Evolutionary conservation across 768 basidiomycete genomes (phyloP).

Genomic region (Collybia nuda): DNA sequence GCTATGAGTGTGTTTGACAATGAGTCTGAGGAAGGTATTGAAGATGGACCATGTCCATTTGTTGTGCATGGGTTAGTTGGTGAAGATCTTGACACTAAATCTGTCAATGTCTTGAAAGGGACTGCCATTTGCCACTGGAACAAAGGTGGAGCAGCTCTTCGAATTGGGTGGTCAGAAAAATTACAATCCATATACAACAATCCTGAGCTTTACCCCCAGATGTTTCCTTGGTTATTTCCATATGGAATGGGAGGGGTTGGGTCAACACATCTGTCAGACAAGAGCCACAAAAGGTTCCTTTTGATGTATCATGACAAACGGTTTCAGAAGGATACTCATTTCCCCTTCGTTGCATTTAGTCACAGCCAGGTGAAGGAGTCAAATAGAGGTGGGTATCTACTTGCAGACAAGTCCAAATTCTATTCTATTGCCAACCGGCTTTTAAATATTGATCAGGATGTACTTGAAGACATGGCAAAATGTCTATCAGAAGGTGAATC

Average conservation of each 20-base stretch:
- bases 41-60: constrained; percentile 31
- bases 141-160: no score
- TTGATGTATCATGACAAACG: constrained; percentile 37
- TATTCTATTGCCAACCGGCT: constrained; percentile 15
- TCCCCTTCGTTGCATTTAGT: constrained; percentile 36
- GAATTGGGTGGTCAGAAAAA: constrained; percentile 15
- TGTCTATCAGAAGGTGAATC: constrained; percentile 21
- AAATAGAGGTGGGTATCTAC: constrained; percentile 21
- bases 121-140: no score
- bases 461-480: constrained; percentile 14
- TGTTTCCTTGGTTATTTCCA: constrained; percentile 44
- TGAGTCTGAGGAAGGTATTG: constrained; percentile 25
- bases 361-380: constrained; percentile 34
- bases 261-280: constrained; percentile 14
- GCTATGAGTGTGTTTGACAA: constrained; percentile 23
- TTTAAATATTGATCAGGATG: constrained; percentile 19
- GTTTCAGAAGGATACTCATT: constrained; percentile 34
- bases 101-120: constrained; percentile 26
- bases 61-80: constrained; percentile 31
- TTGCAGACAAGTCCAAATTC: constrained; percentile 24
- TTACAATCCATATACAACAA: constrained; percentile 32
- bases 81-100: constrained; percentile 20
- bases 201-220: constrained; percentile 32
- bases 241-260: constrained; percentile 28
- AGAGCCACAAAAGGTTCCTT: constrained; percentile 18